A percentile compares a stretch with the other conserved stretches of the same genome.
These are phyloP conservation scores for Danielia reshetovae DNA, from an alignment of 805 yeast genomes.

Conservation along the genomic window DNA sequence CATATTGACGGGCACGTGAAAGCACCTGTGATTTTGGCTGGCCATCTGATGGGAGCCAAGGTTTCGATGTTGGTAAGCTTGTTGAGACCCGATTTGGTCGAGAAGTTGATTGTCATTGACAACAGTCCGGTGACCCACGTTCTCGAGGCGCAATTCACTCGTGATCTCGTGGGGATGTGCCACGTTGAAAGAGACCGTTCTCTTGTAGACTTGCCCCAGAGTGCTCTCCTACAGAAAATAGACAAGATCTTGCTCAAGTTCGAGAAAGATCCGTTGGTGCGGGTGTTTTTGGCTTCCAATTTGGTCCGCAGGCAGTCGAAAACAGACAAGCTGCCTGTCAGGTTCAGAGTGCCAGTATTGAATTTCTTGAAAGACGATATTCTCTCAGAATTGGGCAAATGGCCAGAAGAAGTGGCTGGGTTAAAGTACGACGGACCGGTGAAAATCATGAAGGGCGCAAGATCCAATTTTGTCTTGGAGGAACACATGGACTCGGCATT, in stretches of 20 bases:
- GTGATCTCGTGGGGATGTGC: slow-evolving; percentile 37
- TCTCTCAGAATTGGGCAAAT: slow-evolving; percentile 10
- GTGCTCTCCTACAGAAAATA: slow-evolving; percentile 12
- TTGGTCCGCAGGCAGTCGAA: slow-evolving; percentile 16
- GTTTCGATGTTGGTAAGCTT: slow-evolving; percentile 46
- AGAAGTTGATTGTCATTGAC: slow-evolving; percentile 45
- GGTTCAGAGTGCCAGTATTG: slow-evolving; percentile 14
- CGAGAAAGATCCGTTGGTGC: slow-evolving; percentile 23
- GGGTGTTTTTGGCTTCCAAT: slow-evolving; percentile 39
- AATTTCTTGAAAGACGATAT: slow-evolving; percentile 11
- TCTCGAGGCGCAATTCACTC: slow-evolving; percentile 31
- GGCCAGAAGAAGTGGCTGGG: slow-evolving; percentile 11
- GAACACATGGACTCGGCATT: slow-evolving; percentile 21
- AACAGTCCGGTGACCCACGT: slow-evolving; percentile 41
- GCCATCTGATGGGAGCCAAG: slow-evolving; percentile 64
- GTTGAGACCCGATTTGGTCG: slow-evolving; percentile 34
- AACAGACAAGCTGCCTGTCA: slow-evolving; percentile 17
- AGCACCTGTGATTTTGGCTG: slow-evolving; percentile 27
- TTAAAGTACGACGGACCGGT: slow-evolving; percentile 30
- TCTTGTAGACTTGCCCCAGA: slow-evolving; percentile 11
- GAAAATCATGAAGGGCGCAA: slow-evolving; percentile 41
- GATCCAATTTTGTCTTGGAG: slow-evolving; percentile 39
- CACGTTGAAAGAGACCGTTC: slow-evolving; percentile 24
- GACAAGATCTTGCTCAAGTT: slow-evolving; percentile 21
- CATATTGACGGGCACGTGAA: slow-evolving; percentile 26